Base-by-base conservation (phyloP, 2,329 filamentous ascomycete genomes). In the Pseudocercospora cruenta region DNA sequence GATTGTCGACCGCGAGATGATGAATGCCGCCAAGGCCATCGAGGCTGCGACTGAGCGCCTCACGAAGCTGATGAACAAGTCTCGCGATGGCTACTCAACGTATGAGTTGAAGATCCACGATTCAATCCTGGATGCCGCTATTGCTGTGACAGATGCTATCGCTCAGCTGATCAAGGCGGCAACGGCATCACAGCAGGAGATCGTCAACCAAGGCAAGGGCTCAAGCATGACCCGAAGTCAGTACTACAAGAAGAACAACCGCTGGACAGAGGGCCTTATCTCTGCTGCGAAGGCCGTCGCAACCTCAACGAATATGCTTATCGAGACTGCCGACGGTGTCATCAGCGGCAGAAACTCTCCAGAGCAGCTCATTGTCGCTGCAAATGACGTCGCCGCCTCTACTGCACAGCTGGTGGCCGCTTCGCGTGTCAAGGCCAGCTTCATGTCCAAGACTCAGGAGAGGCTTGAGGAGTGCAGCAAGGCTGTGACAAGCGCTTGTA, bases 171-270 rank as follows among this genome's bases (percentile, higher is more conserved):
- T 99, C 84, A 94, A 95, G 80, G 95, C 95, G 0, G 95, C 95
- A 6, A 96, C 94, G 0, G 89, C 87, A 19, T 96, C 94, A 1
- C 95, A 99, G 78, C 90, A 96, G 78, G 95, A 99, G 82, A 99
- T 99, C 76, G 95, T 99, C 51, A 90, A 93, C 70, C 93, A 96
- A 69, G 95, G 95, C 7, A 90, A 92, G 21, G 95, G 95, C 39
- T 92, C 92, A 10, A 74, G 71, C 64, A 77, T 79, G 60, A 96
- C 93, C 53, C 88, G 90, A 65, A 96, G 94, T 1, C 93, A 94
- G 24, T 99, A 99, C 80, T 99, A 99, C 89, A 98, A 98, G 87
- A 98, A 98, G 85, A 97, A 99, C 86, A 99, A 98, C 82, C 88
- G 95, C 60, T 99, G 95, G 95, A 99, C 95, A 0, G 95, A 99